Percentiles rank a stretch among this genome's conserved stretches.
Conservation (phyloP, 768 basidiomycete species). For the Antrodiella citrinella region DNA sequence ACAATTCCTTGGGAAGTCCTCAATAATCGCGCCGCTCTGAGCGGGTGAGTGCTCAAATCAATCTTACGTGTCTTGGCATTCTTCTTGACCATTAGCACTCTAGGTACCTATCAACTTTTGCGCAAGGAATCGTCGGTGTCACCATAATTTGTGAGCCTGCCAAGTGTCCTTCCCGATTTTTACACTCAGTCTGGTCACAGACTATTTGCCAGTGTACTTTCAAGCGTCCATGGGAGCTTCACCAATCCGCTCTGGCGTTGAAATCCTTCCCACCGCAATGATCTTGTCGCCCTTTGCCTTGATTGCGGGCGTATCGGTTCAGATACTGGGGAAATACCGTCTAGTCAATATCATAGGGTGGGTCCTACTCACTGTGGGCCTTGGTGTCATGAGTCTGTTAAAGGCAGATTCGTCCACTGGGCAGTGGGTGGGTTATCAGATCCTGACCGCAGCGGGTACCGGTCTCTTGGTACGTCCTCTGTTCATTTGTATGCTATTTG, state of each 20-base stretch:
- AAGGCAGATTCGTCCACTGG: constrained; percentile 14
- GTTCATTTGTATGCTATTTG: too few species aligned
- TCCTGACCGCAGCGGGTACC: constrained; percentile 13
- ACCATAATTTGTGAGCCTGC: constrained; percentile 19
- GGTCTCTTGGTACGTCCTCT: constrained; percentile 11
- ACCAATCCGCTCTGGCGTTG: constrained; percentile 22
- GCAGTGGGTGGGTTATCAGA: constrained; percentile 23
- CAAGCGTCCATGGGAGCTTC: constrained; percentile 32
- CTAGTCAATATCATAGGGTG: constrained; percentile 28
- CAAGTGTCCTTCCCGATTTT: neutral
- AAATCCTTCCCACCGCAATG: constrained; percentile 17
- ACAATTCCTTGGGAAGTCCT: constrained; percentile 12
- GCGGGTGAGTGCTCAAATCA: constrained; percentile 11
- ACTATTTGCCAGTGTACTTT: constrained; percentile 36
- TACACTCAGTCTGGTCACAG: constrained; percentile 12
- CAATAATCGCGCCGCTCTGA: constrained; percentile 8
- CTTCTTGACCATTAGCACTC: neutral
- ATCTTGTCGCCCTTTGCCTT: constrained; percentile 23
- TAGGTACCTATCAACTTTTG: constrained; percentile 23
- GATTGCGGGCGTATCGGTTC: constrained; percentile 19
- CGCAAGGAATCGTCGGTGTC: constrained; percentile 12
- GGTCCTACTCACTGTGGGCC: constrained; percentile 27
- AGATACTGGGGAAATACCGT: constrained; percentile 19
- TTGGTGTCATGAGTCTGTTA: constrained; percentile 25
- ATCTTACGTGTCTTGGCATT: too few species aligned